A percentile compares a stretch with the other conserved stretches of the same genome.
These are phyloP conservation scores for Aspergillus sp. DNA, from an alignment of 2,329 filamentous ascomycete species.

Conservation along the genomic window DNA sequence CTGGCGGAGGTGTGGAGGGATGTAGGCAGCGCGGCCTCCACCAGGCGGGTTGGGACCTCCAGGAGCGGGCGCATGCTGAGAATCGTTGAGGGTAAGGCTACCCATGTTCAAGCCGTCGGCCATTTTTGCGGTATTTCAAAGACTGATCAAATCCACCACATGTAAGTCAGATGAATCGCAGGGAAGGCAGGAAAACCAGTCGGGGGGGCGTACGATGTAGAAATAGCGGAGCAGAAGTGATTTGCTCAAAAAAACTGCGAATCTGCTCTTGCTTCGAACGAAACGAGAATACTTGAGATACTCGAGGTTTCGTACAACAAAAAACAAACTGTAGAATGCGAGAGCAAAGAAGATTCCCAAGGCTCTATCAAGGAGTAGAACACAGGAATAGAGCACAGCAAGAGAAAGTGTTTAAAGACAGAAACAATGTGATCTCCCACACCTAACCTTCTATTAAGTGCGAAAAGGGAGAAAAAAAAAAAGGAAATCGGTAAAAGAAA, in stretches of 20 bases:
- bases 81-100: constrained; percentile 56
- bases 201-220: constrained; percentile 11
- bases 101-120: constrained; percentile 43
- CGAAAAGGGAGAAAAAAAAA: constrained; percentile 15
- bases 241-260: constrained; percentile 7
- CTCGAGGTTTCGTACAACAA: constrained; percentile 14
- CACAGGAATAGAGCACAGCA: constrained; percentile 25
- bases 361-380: constrained; percentile 24
- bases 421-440: constrained; percentile 26
- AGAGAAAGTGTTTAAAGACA: constrained; percentile 28
- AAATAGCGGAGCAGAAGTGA: not conserved
- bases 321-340: constrained; percentile 23
- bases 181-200: not conserved
- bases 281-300: constrained; percentile 1
- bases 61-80: constrained; percentile 56
- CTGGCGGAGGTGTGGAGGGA: constrained; percentile 63
- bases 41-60: constrained; percentile 34
- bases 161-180: constrained; percentile 8
- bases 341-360: constrained; percentile 22
- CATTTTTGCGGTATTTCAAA: constrained; percentile 32
- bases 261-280: constrained; percentile 5
- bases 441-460: constrained; percentile 28
- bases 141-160: constrained; percentile 3
- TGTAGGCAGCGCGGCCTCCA: constrained; percentile 61
- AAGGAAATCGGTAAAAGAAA: constrained; percentile 16